phyloP scores from a whole-genome alignment of 1,139 yeast species.

The Kodamaea arcana region DNA sequence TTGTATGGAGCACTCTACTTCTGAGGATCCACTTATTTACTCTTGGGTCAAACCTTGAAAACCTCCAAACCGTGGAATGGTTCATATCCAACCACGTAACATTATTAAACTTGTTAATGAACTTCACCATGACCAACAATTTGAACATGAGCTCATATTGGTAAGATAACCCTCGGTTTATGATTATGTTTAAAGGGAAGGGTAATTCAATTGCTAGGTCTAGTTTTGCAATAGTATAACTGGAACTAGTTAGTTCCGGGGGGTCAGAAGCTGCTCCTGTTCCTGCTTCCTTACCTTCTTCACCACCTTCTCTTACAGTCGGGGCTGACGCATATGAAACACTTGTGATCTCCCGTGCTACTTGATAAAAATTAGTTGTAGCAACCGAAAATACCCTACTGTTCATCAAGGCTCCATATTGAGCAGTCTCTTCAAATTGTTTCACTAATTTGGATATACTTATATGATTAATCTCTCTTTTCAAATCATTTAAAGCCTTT shows the following conservation, averaged over 20 bases:
- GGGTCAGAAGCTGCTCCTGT: too few relatives aligned
- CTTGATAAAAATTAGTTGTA: conserved; percentile 46
- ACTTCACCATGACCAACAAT: conserved; percentile 60
- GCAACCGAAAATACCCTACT: conserved; percentile 31
- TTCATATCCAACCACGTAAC: conserved; percentile 72
- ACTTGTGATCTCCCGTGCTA: conserved; percentile 60
- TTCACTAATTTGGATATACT: conserved; percentile 28
- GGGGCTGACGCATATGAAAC: conserved; percentile 50
- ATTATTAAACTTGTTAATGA: conserved; percentile 56
- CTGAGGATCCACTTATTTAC: conserved; percentile 55
- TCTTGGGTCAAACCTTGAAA: conserved; percentile 35
- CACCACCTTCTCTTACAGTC: too few relatives aligned
- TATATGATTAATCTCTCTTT: conserved; percentile 27
- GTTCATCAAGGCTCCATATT: conserved; percentile 14
- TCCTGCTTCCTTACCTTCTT: too few relatives aligned
- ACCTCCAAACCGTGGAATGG: conserved; percentile 66
- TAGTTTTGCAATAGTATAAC: conserved; percentile 36
- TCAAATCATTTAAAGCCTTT: conserved; percentile 31
- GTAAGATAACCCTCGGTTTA: conserved; percentile 65
- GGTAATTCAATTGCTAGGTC: conserved; percentile 71
- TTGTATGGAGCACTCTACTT: conserved; percentile 53
- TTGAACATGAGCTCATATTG: conserved; percentile 83
- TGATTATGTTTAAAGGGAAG: conserved; percentile 77
- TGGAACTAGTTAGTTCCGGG: conserved; percentile 47
- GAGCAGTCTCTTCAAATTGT: conserved; percentile 18